Conservation (phyloP, 169 alveolate genomes). For the Babesia caballi region DNA sequence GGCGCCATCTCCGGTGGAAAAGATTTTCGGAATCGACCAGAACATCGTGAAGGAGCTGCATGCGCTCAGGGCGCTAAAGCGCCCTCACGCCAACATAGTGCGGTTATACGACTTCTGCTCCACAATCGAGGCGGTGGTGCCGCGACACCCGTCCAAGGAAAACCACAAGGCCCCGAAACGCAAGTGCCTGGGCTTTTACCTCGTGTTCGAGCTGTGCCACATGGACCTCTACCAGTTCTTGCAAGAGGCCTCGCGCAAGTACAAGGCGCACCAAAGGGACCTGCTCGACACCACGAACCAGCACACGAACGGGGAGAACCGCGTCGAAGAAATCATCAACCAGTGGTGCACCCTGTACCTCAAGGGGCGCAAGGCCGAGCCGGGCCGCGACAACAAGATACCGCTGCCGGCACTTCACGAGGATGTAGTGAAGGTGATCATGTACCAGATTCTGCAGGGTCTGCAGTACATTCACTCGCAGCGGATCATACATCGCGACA, state of each 20-base stretch:
- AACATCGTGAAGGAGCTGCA: slow-evolving; percentile 66
- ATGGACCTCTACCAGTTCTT: slow-evolving; percentile 65
- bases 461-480: slow-evolving; percentile 69
- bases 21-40: slow-evolving; percentile 66
- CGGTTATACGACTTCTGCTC: slow-evolving; percentile 64
- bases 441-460: slow-evolving; percentile 76
- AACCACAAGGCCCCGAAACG: slow-evolving; percentile 3
- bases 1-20: slow-evolving; percentile 62
- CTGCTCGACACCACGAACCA: slow-evolving; percentile 24
- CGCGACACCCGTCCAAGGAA: not conserved
- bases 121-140: slow-evolving; percentile 45
- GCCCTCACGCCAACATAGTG: slow-evolving; percentile 64
- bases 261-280: slow-evolving; percentile 53
- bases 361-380: slow-evolving; percentile 28
- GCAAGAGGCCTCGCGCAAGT: slow-evolving; percentile 21
- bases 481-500: slow-evolving; percentile 76
- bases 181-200: slow-evolving; percentile 54
- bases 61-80: slow-evolving; percentile 58
- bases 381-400: slow-evolving; percentile 21
- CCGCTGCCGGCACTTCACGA: slow-evolving; percentile 75
- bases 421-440: slow-evolving; percentile 70
- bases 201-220: slow-evolving; percentile 65
- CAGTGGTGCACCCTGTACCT: slow-evolving; percentile 50
- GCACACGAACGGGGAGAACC: slow-evolving; percentile 48
- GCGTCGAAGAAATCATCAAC: slow-evolving; percentile 47